Percentiles rank a stretch among this genome's conserved stretches.
Evolutionary conservation across 345 rosid species (phyloP).

Genomic region (Acer saccharum): DNA sequence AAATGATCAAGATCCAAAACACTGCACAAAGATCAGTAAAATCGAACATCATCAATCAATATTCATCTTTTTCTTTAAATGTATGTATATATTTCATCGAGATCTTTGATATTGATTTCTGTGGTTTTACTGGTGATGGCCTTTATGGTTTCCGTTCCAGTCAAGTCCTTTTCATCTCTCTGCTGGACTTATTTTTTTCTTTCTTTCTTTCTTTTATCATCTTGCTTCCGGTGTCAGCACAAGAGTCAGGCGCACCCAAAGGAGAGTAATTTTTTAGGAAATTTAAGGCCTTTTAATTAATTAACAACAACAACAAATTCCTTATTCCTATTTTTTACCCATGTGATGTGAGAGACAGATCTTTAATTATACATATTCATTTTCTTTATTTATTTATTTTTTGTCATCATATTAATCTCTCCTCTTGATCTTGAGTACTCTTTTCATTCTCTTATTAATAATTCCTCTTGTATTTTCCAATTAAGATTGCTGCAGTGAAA

Average conservation of each 20-base stretch:
- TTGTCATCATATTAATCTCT: background rate
- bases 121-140: constrained; percentile 25
- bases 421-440: no score
- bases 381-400: background rate
- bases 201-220: constrained; percentile 28
- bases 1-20: constrained; percentile 18
- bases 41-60: constrained; percentile 20
- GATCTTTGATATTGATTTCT: constrained; percentile 27
- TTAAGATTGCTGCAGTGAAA: background rate
- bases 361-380: background rate
- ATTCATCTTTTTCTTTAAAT: constrained; percentile 25
- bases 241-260: constrained; percentile 43
- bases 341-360: background rate
- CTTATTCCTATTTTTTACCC: no score
- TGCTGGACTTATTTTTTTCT: constrained; percentile 2
- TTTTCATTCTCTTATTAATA: background rate
- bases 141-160: constrained; percentile 51
- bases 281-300: constrained; percentile 1
- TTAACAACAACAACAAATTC: background rate
- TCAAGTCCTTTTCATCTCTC: constrained; percentile 53
- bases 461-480: background rate
- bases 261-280: constrained; percentile 10
- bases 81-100: constrained; percentile 26
- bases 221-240: constrained; percentile 31
- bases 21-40: constrained; percentile 29